Conservation (phyloP, 352 stramenopile species). For the Plasmopara muralis region DNA sequence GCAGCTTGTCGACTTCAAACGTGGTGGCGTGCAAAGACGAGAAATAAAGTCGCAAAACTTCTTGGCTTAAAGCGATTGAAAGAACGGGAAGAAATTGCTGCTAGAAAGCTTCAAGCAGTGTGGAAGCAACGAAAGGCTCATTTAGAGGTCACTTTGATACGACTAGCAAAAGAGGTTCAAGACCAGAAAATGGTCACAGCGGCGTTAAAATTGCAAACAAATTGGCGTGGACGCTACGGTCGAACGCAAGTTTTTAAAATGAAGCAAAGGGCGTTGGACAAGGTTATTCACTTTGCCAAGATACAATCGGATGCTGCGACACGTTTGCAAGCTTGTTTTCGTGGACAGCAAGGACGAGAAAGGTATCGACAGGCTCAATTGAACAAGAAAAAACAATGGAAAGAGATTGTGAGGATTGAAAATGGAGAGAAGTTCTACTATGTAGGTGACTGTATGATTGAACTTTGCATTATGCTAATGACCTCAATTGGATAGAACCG, state of each 20-base stretch:
- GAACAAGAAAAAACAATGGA: constrained; percentile 85
- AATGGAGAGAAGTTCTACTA: constrained; percentile 86
- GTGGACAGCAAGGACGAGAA: constrained; percentile 61
- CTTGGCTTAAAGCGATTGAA: constrained; percentile 25
- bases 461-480: neutral
- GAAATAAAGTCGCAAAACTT: constrained; percentile 36
- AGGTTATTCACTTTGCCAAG: constrained; percentile 34
- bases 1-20: constrained; percentile 42
- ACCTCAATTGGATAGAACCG: constrained; percentile 58
- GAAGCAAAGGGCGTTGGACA: constrained; percentile 29
- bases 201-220: constrained; percentile 37
- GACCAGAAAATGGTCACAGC: constrained; percentile 27
- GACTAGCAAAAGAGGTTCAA: constrained; percentile 34
- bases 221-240: constrained; percentile 34
- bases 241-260: constrained; percentile 23
- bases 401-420: constrained; percentile 81
- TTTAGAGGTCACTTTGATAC: constrained; percentile 30
- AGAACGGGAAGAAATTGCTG: constrained; percentile 37
- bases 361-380: constrained; percentile 43
- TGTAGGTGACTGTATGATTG: constrained; percentile 24
- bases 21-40: constrained; percentile 45
- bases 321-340: constrained; percentile 66
- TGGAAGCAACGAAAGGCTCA: constrained; percentile 59
- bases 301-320: constrained; percentile 64
- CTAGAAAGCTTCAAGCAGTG: constrained; percentile 40